Conservation (phyloP, 208 protist genomes). For the Tetramitus jugosus region DNA sequence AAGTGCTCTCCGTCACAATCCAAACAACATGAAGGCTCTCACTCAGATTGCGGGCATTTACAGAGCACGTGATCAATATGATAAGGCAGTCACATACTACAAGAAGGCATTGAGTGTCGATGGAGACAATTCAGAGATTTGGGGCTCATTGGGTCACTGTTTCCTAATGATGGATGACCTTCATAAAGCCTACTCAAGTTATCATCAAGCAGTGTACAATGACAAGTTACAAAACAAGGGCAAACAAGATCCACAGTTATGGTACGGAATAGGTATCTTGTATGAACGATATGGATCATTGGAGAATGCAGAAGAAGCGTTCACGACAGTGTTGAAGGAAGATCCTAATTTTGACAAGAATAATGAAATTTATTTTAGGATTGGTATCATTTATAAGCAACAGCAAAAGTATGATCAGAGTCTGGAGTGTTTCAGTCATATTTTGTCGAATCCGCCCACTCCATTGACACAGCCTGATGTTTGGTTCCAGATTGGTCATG, state of each 20-base stretch:
- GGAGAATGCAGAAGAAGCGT: slow-evolving; percentile 59
- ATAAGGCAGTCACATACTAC: slow-evolving; percentile 43
- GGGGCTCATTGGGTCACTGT: slow-evolving; percentile 22
- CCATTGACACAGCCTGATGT: slow-evolving; percentile 46
- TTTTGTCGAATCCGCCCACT: slow-evolving; percentile 37
- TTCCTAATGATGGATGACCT: slow-evolving; percentile 50
- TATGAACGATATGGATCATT: slow-evolving; percentile 53
- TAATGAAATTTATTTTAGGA: slow-evolving; percentile 52
- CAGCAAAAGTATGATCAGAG: slow-evolving; percentile 46
- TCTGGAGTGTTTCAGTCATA: slow-evolving; percentile 43
- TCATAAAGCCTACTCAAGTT: slow-evolving; percentile 49
- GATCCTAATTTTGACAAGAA: slow-evolving; percentile 52
- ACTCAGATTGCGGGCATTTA: slow-evolving; percentile 20
- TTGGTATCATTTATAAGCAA: slow-evolving; percentile 59
- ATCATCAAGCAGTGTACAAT: slow-evolving; percentile 56
- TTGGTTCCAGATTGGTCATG: slow-evolving; percentile 57
- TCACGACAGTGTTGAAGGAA: slow-evolving; percentile 52
- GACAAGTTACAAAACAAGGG: slow-evolving; percentile 10
- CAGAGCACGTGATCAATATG: slow-evolving; percentile 4
- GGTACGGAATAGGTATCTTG: slow-evolving; percentile 63
- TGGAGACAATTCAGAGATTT: slow-evolving; percentile 29
- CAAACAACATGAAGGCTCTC: not conserved
- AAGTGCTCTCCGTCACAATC: slow-evolving; percentile 17
- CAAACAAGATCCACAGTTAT: slow-evolving; percentile 53
- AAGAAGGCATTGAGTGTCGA: slow-evolving; percentile 37